phyloP scores from a whole-genome alignment of 257 asterid species.

The Forsythia viridissima region DNA sequence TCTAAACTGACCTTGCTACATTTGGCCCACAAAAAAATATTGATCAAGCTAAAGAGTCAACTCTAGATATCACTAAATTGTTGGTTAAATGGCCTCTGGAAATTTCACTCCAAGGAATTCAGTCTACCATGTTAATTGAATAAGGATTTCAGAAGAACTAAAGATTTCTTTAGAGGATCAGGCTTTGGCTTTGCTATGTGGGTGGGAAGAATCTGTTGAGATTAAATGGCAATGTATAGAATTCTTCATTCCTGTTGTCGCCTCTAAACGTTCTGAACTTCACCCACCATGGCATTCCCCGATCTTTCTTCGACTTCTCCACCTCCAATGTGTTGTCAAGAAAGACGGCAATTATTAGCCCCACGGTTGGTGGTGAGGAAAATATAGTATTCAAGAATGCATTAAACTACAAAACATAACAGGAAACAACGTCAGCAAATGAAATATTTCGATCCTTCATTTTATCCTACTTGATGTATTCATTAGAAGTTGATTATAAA shows the following conservation, averaged over 20 bases:
- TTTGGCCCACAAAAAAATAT: conserved; percentile 26
- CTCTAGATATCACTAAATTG: neutral
- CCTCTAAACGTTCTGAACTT: conserved; percentile 94
- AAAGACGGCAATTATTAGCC: conserved; percentile 75
- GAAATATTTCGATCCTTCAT: neutral
- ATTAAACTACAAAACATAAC: conserved; percentile 65
- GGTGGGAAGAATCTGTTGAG: conserved; percentile 98
- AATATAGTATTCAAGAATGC: conserved; percentile 88
- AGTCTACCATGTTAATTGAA: conserved; percentile 31
- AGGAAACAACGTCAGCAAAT: neutral
- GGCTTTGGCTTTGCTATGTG: conserved; percentile 39
- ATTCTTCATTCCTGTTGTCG: conserved; percentile 90
- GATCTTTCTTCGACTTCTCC: conserved; percentile 85
- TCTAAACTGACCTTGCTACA: conserved; percentile 16
- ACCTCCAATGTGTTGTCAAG: conserved; percentile 94
- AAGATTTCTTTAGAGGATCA: conserved; percentile 9
- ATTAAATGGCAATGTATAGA: conserved; percentile 91
- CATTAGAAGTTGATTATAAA: too few species aligned
- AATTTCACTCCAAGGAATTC: conserved; percentile 24
- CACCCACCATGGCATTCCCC: conserved; percentile 99
- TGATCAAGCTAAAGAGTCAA: conserved; percentile 13
- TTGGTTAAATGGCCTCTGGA: neutral
- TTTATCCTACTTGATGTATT: neutral
- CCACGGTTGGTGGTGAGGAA: conserved; percentile 87
- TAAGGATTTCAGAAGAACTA: conserved; percentile 16